Base-by-base conservation (phyloP, 805 yeast species). In the Limtongozyma cylindracea region DNA sequence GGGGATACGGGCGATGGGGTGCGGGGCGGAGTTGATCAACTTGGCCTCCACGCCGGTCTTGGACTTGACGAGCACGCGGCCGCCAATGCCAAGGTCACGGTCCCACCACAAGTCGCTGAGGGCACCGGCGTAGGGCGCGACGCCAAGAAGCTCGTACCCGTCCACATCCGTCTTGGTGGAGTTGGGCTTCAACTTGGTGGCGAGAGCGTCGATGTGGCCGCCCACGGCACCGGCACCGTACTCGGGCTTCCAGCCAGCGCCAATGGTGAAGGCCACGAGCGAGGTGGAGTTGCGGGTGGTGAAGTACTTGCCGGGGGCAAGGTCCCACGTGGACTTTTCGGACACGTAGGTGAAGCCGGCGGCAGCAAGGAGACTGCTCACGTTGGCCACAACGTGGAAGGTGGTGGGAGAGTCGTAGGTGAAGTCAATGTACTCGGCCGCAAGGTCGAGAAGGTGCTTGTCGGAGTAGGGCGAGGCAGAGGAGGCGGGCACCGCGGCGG, bases 71-170 rank as follows among this genome's bases (percentile, higher is more conserved):
- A 73, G 47, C 12, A 77, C 57, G 27, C 77, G 54, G 20, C 93
- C 93, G 22, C 80, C 91, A 28, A 77, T 41, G 20, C 91, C 88
- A 27, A 77, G 56, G 40, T 77, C 93, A 39, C 92, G 60, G 41
- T 77, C 92, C 56, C 74, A 64, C 80, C 91, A 71, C 19, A 61
- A 43, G 12, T 53, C 53, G n/a, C 25, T 26, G 30, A 71, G 41
- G 3, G 74, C 68, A 16, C 88, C 88, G 11, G 77, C 64, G 39
- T 77, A 77, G 2, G 84, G 78, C 1, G 91, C 84, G 18, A 73
- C 77, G 5, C 91, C 93, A 15, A 77, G 48, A 21, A 70, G 45
- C 30, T 72, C 76, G 41, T 60, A 77, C 15, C 91, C 91, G 25
- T 72, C 80, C 10, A 67, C 61, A 7, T 53, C 45, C 6, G 39